Conservation (phyloP, 2,329 filamentous ascomycete genomes). For the Cadophora luteo-olivacea region DNA sequence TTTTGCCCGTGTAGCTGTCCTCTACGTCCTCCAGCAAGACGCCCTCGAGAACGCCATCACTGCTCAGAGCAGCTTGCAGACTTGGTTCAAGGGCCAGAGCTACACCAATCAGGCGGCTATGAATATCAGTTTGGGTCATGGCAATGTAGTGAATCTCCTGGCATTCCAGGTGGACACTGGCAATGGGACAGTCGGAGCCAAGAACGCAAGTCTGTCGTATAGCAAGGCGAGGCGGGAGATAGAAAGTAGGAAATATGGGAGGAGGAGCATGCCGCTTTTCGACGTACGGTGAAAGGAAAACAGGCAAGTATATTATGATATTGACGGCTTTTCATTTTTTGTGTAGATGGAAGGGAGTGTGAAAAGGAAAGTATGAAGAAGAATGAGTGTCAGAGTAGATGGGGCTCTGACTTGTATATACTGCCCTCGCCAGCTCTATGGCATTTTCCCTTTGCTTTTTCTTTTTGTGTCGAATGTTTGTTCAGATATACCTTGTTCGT, state of each 20-base stretch:
- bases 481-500: slow-evolving; percentile 1
- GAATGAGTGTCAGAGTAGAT: slow-evolving; percentile 13
- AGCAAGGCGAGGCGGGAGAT: background rate
- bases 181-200: slow-evolving; percentile 29
- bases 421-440: slow-evolving; percentile 12
- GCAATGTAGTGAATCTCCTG: slow-evolving; percentile 37
- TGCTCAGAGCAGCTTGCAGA: slow-evolving; percentile 61
- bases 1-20: slow-evolving; percentile 67
- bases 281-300: background rate
- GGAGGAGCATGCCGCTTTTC: background rate
- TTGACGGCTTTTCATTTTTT: background rate
- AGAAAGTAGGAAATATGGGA: background rate
- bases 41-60: slow-evolving; percentile 56
- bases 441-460: background rate
- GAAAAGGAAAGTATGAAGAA: background rate
- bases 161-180: slow-evolving; percentile 32
- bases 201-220: background rate
- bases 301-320: background rate
- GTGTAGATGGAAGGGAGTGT: background rate
- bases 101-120: slow-evolving; percentile 34
- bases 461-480: background rate
- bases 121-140: slow-evolving; percentile 41
- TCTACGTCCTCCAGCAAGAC: slow-evolving; percentile 66
- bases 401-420: slow-evolving; percentile 15
- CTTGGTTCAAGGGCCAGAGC: slow-evolving; percentile 54